Base-by-base conservation (phyloP, 345 rosid genomes). In the Camelina sativa region DNA sequence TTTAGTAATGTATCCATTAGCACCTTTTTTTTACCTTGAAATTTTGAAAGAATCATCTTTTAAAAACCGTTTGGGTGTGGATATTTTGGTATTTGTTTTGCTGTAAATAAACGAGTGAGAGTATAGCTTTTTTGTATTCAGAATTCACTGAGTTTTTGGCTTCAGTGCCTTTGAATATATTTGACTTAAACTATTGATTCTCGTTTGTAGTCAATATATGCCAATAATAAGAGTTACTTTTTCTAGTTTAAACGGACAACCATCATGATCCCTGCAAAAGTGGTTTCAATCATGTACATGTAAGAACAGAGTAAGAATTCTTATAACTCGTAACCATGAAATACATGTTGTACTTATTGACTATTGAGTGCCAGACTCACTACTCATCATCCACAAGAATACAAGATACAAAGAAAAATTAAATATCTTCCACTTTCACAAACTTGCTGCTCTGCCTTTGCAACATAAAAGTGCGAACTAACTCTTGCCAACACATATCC, bases 11-110 rank as follows among this genome's bases (percentile, higher is more conserved):
- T 23, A 61, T 15, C 66, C 63, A 9, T 11, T 8, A 16, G 20
- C 23, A 44, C 3, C 35, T 32, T 12, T 11, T 13, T 13, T 16
- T 15, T 30, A 11, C 73, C 41, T 59, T 17, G 35, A 67, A 76
- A 53, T 68, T 62, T 68, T 76, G 74, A 69, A 75, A 68, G 63
- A 51, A 52, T 60, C 50, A 0, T 67, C 16, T 28, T 4, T 28
- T 47, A 6, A 0, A 17, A 13, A 23, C 7, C 12, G 30, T 44
- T 62, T 11, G 22, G 68, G 35, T 67, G 44, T 67, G 56, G 56
- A 25, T 20, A 37, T 75, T 37, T 60, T 75, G 62, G 53, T 17
- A 17, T 67, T 0, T 50, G 56, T 34, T 58, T 70, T 32, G 5
- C 15, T 70, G 61, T 61, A 62, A 25, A 51, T 72, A 72, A 61